phyloP scores from a whole-genome alignment of 768 basidiomycete species.

The Termitomyces sp. region DNA sequence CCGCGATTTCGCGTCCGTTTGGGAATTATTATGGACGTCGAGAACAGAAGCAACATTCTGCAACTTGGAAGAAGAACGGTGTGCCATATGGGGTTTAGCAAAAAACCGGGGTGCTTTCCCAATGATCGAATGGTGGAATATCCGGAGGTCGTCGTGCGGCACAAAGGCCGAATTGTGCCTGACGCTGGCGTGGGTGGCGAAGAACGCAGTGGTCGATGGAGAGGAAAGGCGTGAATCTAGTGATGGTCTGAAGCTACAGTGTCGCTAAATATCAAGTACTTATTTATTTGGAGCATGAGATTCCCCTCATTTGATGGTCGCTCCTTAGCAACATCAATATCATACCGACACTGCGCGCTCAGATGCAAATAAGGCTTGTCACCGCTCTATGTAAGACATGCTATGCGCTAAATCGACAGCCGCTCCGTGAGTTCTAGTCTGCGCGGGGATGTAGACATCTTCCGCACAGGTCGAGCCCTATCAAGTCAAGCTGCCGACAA shows the following conservation, averaged over 20 bases:
- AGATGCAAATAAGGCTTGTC: not conserved
- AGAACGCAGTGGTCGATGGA: not conserved
- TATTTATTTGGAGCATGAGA: constrained; percentile 1
- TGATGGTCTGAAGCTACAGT: not conserved
- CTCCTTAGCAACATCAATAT: constrained; percentile 12
- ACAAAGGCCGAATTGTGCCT: not conserved
- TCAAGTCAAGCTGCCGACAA: too few relatives aligned
- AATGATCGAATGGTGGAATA: constrained; percentile 10
- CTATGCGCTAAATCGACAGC: not conserved
- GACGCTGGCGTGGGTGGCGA: not conserved
- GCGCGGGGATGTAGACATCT: not conserved
- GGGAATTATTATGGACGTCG: constrained; percentile 6
- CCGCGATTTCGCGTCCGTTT: constrained; percentile 4
- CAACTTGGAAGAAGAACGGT: constrained; percentile 7
- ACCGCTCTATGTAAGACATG: not conserved
- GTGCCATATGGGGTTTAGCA: constrained; percentile 14
- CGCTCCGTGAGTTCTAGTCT: not conserved
- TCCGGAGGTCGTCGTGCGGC: not conserved
- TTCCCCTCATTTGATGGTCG: constrained; percentile 10
- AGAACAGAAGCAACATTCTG: constrained; percentile 11
- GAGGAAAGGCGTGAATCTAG: not conserved
- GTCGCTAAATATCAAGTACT: not conserved
- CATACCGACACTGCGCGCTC: not conserved
- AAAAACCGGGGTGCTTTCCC: constrained; percentile 7
- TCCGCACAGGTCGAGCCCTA: too few relatives aligned